Conservation (phyloP, 2,329 filamentous ascomycete species). For the Grosmannia serpens region DNA sequence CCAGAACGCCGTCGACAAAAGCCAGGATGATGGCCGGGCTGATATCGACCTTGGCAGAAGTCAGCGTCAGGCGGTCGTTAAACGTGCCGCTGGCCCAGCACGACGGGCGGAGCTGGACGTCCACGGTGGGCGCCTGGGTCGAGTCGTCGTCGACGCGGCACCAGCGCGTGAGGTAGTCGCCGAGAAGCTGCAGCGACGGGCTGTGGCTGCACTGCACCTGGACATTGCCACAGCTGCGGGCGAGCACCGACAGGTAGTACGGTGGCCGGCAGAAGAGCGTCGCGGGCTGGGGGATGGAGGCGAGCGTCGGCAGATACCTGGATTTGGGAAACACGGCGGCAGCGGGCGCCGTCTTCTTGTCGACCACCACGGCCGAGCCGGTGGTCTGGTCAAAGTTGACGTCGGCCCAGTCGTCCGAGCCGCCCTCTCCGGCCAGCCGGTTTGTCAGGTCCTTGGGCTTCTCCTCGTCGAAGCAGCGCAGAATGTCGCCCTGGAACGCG, state of each 20-base stretch:
- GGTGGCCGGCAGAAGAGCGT: slow-evolving; percentile 35
- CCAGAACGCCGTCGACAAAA: slow-evolving; percentile 34
- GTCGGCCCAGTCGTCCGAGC: slow-evolving; percentile 32
- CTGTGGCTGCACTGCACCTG: slow-evolving; percentile 36
- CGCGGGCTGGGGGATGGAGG: slow-evolving; percentile 31
- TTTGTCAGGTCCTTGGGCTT: neutral
- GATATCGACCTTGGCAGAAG: slow-evolving; percentile 21
- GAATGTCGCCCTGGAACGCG: slow-evolving; percentile 23
- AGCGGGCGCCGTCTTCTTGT: neutral
- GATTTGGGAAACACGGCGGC: neutral
- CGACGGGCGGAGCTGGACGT: slow-evolving; percentile 30
- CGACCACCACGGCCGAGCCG: neutral
- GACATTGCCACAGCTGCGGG: slow-evolving; percentile 19
- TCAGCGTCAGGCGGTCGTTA: slow-evolving; percentile 31
- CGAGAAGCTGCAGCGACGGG: slow-evolving; percentile 30
- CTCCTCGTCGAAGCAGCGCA: slow-evolving; percentile 22
- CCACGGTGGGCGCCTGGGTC: slow-evolving; percentile 26
- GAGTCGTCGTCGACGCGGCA: slow-evolving; percentile 29
- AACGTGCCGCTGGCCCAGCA: slow-evolving; percentile 31
- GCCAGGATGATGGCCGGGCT: slow-evolving; percentile 32
- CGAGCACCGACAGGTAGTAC: slow-evolving; percentile 32
- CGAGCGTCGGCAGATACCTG: slow-evolving; percentile 28
- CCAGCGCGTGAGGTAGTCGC: slow-evolving; percentile 36
- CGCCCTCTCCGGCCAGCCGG: neutral
- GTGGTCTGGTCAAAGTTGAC: slow-evolving; percentile 20